These are phyloP conservation scores for Jacaranda copaia DNA, from an alignment of 257 asterid species.

Conservation along the genomic window DNA sequence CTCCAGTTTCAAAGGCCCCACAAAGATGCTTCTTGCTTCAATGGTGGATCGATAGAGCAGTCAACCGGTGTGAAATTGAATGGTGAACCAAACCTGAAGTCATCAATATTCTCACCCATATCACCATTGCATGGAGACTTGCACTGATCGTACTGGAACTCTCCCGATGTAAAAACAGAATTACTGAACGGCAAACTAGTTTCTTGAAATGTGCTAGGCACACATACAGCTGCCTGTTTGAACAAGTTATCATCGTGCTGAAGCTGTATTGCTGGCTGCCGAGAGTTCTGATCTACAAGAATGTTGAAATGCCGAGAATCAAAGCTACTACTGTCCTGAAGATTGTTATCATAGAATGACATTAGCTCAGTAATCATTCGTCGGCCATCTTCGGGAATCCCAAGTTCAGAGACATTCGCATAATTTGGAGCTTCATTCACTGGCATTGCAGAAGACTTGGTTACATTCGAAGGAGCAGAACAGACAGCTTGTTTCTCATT, in stretches of 20 bases:
- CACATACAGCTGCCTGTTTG: constrained; percentile 41
- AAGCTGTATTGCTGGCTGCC: constrained; percentile 37
- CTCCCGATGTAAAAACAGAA: constrained; percentile 34
- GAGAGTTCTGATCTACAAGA: constrained; percentile 38
- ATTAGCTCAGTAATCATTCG: constrained; percentile 57
- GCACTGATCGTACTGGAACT: constrained; percentile 46
- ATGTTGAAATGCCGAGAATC: constrained; percentile 36
- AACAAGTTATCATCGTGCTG: constrained; percentile 38
- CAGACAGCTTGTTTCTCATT: constrained; percentile 34
- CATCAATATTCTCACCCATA: constrained; percentile 40
- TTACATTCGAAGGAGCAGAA: constrained; percentile 32
- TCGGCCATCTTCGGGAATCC: constrained; percentile 60
- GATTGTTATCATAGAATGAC: constrained; percentile 49
- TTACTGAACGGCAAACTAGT: constrained; percentile 34
- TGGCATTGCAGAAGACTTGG: constrained; percentile 26
- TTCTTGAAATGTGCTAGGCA: constrained; percentile 40
- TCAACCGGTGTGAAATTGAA: constrained; percentile 45
- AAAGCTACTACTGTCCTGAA: constrained; percentile 35
- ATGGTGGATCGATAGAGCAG: constrained; percentile 43
- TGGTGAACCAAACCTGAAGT: constrained; percentile 53
- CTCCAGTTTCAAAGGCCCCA: constrained; percentile 48
- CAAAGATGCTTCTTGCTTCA: constrained; percentile 49
- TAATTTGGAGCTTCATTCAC: constrained; percentile 26
- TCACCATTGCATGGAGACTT: constrained; percentile 39
- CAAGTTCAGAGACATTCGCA: constrained; percentile 46